These are phyloP conservation scores for Tulasnella sp. DNA, from an alignment of 768 basidiomycete genomes.

Conservation along the genomic window DNA sequence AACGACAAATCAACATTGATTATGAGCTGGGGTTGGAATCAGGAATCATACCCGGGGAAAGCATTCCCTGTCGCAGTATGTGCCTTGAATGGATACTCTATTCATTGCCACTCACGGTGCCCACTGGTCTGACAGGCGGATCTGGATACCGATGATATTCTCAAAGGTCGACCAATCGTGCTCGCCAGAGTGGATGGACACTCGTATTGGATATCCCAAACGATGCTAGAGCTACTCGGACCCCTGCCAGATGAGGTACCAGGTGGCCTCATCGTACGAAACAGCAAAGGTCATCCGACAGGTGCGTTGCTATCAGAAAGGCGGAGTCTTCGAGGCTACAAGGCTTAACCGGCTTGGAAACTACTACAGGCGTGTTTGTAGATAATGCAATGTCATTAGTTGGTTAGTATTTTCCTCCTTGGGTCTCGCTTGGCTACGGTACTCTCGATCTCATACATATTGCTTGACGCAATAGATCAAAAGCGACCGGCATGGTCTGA, in stretches of 20 bases:
- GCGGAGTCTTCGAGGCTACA: background rate
- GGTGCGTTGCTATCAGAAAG: constrained; percentile 36
- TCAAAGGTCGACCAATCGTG: constrained; percentile 59
- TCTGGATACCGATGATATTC: constrained; percentile 55
- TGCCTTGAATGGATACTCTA: background rate
- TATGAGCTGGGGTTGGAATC: constrained; percentile 88
- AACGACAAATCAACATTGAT: constrained; percentile 57
- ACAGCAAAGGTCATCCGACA: constrained; percentile 52
- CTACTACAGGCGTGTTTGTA: constrained; percentile 53
- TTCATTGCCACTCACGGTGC: background rate
- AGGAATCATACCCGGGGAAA: constrained; percentile 43
- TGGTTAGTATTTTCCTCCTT: constrained; percentile 15
- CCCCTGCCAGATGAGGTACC: constrained; percentile 51
- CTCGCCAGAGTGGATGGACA: constrained; percentile 74
- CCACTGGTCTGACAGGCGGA: constrained; percentile 41
- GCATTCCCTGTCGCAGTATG: constrained; percentile 65
- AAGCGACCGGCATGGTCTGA: constrained; percentile 53
- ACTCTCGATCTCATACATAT: too few species aligned
- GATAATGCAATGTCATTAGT: constrained; percentile 83
- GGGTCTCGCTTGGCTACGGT: too few species aligned
- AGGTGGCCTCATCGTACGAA: constrained; percentile 68
- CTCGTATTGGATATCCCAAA: constrained; percentile 74
- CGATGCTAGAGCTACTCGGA: constrained; percentile 47
- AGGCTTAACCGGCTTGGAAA: background rate
- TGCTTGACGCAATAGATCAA: background rate